These are phyloP conservation scores for Agaricus sinodeliciosus DNA, from an alignment of 768 basidiomycete species.

Conservation along the genomic window DNA sequence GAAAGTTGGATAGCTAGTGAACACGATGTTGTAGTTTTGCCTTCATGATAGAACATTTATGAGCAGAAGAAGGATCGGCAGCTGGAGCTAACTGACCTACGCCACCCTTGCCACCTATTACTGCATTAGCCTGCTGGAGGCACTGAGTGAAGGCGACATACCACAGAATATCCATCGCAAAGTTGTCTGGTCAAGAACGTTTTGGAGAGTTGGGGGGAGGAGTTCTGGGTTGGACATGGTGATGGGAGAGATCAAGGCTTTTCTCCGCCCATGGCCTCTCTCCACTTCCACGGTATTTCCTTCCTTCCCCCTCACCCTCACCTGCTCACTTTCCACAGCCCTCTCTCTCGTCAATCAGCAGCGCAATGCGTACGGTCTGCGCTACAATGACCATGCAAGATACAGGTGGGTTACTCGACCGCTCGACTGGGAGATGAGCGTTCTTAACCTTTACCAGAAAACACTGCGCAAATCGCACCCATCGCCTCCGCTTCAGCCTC, in stretches of 20 bases:
- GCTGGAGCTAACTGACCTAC: constrained; percentile 61
- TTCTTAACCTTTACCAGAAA: constrained; percentile 43
- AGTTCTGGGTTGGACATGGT: constrained; percentile 51
- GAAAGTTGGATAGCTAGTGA: constrained; percentile 97
- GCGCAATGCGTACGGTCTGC: constrained; percentile 83
- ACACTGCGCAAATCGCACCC: constrained; percentile 88
- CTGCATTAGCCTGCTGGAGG: constrained; percentile 4
- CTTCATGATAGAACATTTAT: constrained; percentile 29
- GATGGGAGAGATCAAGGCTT: constrained; percentile 10
- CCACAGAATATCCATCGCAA: constrained; percentile 99
- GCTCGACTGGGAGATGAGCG: neutral
- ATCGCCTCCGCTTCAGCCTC: constrained; percentile 76
- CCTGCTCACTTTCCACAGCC: constrained; percentile 36
- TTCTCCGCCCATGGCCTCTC: constrained; percentile 11
- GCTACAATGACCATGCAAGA: constrained; percentile 82
- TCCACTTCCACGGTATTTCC: constrained; percentile 31
- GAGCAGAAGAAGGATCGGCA: neutral
- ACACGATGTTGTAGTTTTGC: constrained; percentile 98
- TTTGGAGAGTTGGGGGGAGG: constrained; percentile 85
- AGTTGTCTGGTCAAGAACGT: constrained; percentile 86
- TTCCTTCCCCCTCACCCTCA: neutral
- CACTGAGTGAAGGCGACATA: constrained; percentile 29
- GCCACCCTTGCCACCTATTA: constrained; percentile 93
- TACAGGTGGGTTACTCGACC: constrained; percentile 55
- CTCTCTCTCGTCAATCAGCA: constrained; percentile 83